Conservation (phyloP, 2,329 filamentous ascomycete genomes). For the Fusarium fracticaudum region DNA sequence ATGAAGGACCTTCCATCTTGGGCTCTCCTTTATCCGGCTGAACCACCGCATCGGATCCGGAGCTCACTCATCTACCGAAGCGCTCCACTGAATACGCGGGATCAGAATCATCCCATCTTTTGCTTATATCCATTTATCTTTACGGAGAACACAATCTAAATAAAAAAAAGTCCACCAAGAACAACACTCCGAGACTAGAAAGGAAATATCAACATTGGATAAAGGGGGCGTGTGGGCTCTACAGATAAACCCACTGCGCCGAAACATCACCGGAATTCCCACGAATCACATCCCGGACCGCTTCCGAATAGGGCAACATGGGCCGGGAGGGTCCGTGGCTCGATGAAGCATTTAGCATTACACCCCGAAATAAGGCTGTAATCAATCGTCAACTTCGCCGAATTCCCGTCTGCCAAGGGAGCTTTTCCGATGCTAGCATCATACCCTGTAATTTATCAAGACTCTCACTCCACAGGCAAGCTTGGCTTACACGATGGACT, state of each 20-base stretch:
- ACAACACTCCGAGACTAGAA: not conserved
- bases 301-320: slow-evolving; percentile 29
- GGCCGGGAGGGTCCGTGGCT: slow-evolving; percentile 18
- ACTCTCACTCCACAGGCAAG: not conserved
- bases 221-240: slow-evolving; percentile 8
- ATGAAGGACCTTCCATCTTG: not conserved
- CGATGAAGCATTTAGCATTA: not conserved
- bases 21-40: not conserved
- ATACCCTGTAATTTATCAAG: not conserved
- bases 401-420: slow-evolving; percentile 32
- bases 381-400: slow-evolving; percentile 18
- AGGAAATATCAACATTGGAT: not conserved
- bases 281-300: slow-evolving; percentile 26
- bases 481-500: slow-evolving; percentile 1
- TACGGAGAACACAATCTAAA: not conserved
- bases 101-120: slow-evolving; percentile 1
- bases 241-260: slow-evolving; percentile 13
- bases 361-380: slow-evolving; percentile 18
- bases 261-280: slow-evolving; percentile 17
- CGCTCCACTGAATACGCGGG: not conserved
- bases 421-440: not conserved
- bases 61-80: not conserved
- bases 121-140: not conserved
- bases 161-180: not conserved
- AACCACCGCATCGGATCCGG: slow-evolving; percentile 16